Base-by-base conservation (phyloP, 495 filamentous ascomycete species). In the Xylaria bambusicola region DNA sequence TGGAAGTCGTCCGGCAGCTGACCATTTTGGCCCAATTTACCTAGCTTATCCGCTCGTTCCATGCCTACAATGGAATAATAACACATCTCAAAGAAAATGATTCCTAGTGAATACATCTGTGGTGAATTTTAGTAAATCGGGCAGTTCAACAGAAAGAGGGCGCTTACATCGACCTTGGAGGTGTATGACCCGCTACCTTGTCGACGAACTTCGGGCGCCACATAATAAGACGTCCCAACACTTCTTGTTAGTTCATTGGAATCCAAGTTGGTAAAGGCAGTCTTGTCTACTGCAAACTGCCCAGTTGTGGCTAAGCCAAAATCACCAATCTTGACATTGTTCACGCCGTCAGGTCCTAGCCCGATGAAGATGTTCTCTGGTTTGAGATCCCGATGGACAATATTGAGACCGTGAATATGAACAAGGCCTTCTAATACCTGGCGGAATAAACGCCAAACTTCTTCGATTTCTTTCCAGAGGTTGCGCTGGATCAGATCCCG, bases 1-100 rank as follows among this genome's bases (percentile, higher is more conserved):
- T 87, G 80, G 71, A 97, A 96, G 31, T 89, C 86, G 1, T 77
- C 35, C 2, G 94, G 94, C 40, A 98, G 81, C 6, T 66, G 71
- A 17, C 87, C 75, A 36, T 83, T 82, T 61, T 88, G 80, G 24
- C 93, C 82, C 12, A 98, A 77, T 42, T 80, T 75, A 52, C 87
- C 80, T 15, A 97, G 74, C 9, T 89, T 87, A 54, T 87, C 75
- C 21, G 89, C 91, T 33, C 95, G 84, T 72, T 98, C 92, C 92
- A 98, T 98, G 0, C 86, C 88, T 1, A 89, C 86, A 49, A 88
- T 85, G 2, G 95, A 79, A 26, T 86, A 79, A 65, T 92, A 86
- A 61, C 89, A 94, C 93, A 98, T 98, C 71, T 98, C 94, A 64
- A 98, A 96, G 73, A 98, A 96, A 57, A 98, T 98, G 45, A 98